phyloP scores from a whole-genome alignment of 1,139 yeast genomes.

The Debaryomyces fabryi region DNA sequence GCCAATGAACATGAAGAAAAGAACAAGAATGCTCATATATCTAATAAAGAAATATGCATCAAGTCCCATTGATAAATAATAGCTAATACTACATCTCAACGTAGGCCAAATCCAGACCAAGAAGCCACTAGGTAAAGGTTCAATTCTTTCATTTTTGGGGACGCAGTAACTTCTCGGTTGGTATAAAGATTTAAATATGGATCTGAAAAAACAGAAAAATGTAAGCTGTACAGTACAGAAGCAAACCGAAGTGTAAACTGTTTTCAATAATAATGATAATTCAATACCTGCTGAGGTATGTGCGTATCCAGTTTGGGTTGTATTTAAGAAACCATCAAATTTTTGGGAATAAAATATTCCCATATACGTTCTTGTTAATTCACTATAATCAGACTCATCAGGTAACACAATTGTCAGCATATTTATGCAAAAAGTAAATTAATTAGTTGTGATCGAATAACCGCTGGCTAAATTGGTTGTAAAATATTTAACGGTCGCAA shows the following conservation, averaged over 20 bases:
- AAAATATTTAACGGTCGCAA: not conserved
- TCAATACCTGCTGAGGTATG: slow-evolving; percentile 47
- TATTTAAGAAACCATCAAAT: slow-evolving; percentile 48
- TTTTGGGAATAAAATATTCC: slow-evolving; percentile 27
- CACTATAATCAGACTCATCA: slow-evolving; percentile 27
- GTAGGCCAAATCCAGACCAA: slow-evolving; percentile 54
- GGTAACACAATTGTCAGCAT: slow-evolving; percentile 24
- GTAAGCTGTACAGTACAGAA: slow-evolving; percentile 56
- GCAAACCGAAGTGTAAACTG: slow-evolving; percentile 53
- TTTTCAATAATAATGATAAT: slow-evolving; percentile 42
- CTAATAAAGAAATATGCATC: slow-evolving; percentile 68
- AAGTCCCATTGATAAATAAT: slow-evolving; percentile 54
- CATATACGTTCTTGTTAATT: slow-evolving; percentile 30
- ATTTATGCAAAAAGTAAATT: not conserved
- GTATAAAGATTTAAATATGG: slow-evolving; percentile 50
- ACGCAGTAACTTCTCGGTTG: slow-evolving; percentile 57
- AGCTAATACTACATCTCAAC: slow-evolving; percentile 38
- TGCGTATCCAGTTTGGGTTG: slow-evolving; percentile 61
- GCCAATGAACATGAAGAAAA: slow-evolving; percentile 54
- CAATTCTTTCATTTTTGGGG: slow-evolving; percentile 40
- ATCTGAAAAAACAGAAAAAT: slow-evolving; percentile 54
- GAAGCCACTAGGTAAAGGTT: slow-evolving; percentile 41
- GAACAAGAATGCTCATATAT: slow-evolving; percentile 48
- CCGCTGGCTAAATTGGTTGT: slow-evolving; percentile 8
- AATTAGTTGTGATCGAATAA: not conserved